phyloP scores from a whole-genome alignment of 2,329 filamentous ascomycete genomes.

The Lecanicillium sp. region DNA sequence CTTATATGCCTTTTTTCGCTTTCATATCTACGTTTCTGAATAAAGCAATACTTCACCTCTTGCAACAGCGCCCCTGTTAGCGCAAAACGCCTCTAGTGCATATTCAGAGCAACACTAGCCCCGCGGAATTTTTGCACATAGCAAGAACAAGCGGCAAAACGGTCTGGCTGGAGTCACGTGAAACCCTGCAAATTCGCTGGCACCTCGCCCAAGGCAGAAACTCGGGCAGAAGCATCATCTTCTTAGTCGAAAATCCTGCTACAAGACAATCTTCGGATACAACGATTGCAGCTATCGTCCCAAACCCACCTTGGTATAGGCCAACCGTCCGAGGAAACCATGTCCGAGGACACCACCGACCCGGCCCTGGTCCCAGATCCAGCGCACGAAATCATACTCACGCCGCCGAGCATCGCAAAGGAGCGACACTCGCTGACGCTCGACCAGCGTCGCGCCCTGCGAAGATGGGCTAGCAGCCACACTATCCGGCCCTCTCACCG shows the following conservation, averaged over 20 bases:
- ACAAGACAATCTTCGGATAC: conserved; percentile 11
- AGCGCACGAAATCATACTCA: conserved; percentile 23
- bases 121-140: conserved; percentile 11
- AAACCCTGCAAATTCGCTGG: not conserved
- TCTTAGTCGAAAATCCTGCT: conserved; percentile 28
- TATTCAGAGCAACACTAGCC: not conserved
- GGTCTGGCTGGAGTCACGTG: conserved; percentile 12
- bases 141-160: conserved; percentile 11
- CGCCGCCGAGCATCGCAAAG: conserved; percentile 20
- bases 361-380: conserved; percentile 31
- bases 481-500: conserved; percentile 53
- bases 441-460: conserved; percentile 55
- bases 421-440: conserved; percentile 57
- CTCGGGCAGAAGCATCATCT: conserved; percentile 20
- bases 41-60: no score
- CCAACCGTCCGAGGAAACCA: conserved; percentile 25
- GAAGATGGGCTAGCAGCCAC: conserved; percentile 54
- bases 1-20: no score
- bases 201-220: conserved; percentile 16
- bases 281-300: conserved; percentile 25
- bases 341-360: conserved; percentile 34
- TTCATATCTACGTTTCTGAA: no score
- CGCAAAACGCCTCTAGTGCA: conserved; percentile 13
- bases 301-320: conserved; percentile 16
- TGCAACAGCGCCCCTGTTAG: conserved; percentile 10